Percentiles rank a stretch among this genome's conserved stretches.
Evolutionary conservation across 2,329 filamentous ascomycete species (phyloP).

Genomic region (Cercospora canescens): DNA sequence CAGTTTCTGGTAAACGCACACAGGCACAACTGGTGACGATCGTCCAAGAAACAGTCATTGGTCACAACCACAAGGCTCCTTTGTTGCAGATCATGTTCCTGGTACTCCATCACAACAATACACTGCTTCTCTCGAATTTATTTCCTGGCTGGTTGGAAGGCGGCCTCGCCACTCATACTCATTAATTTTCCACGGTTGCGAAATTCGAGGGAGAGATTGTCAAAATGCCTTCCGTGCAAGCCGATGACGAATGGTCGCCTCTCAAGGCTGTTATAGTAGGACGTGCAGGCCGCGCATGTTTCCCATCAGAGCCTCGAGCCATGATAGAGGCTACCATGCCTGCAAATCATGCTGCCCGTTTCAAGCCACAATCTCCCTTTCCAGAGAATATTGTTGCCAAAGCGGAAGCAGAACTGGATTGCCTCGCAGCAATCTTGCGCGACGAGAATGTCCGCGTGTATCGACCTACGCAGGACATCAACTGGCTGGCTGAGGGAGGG

Average conservation of each 20-base stretch:
- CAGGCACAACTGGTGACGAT: too few species aligned
- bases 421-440: neutral
- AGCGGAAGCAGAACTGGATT: neutral
- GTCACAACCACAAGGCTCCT: too few species aligned
- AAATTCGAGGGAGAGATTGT: too few species aligned
- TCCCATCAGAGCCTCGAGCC: neutral
- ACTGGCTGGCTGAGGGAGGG: neutral
- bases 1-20: too few species aligned
- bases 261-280: neutral
- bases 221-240: neutral
- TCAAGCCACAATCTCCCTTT: neutral
- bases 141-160: too few species aligned
- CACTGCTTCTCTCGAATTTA: too few species aligned
- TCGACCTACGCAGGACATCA: neutral
- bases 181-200: too few species aligned
- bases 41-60: too few species aligned
- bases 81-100: too few species aligned
- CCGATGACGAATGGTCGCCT: neutral
- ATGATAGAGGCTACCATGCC: neutral
- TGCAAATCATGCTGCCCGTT: neutral
- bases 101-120: too few species aligned
- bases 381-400: neutral
- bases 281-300: neutral
- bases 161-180: too few species aligned
- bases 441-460: neutral